Conservation (phyloP, 192 early-diverging fungal species). For the Entomortierella beljakovae region DNA sequence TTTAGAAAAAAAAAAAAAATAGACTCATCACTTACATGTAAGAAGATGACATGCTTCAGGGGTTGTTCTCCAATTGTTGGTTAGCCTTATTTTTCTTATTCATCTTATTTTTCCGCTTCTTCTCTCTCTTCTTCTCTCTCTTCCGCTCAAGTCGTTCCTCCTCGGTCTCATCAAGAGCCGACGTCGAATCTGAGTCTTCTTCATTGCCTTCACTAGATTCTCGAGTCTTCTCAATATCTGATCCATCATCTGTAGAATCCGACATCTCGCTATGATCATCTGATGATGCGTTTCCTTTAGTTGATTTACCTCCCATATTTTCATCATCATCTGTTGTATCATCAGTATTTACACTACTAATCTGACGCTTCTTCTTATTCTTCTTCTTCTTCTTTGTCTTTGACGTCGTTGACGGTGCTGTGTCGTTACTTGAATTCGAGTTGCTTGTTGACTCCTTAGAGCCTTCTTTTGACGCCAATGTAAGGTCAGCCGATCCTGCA, state of each 20-base stretch:
- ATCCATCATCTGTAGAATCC: not conserved
- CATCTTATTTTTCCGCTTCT: constrained; percentile 39
- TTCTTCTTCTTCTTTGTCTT: constrained; percentile 41
- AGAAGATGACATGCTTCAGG: too few relatives aligned
- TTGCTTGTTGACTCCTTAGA: not conserved
- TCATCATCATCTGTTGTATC: constrained; percentile 9
- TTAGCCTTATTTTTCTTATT: constrained; percentile 50
- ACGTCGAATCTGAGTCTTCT: not conserved
- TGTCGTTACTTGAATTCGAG: not conserved
- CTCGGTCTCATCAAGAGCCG: not conserved
- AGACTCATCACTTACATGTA: too few relatives aligned
- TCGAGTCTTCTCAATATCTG: not conserved
- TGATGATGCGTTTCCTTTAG: not conserved
- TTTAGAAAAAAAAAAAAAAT: too few relatives aligned
- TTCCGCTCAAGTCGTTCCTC: constrained; percentile 16
- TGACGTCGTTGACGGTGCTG: not conserved
- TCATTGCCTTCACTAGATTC: constrained; percentile 1
- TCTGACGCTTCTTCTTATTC: constrained; percentile 37
- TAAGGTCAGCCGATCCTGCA: not conserved
- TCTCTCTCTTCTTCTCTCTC: constrained; percentile 35
- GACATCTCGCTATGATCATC: not conserved
- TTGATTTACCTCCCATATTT: not conserved
- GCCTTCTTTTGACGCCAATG: not conserved
- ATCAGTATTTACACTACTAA: constrained; percentile 8
- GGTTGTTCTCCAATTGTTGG: too few relatives aligned